Evolutionary conservation across 371 early-diverging fungal species (phyloP).

Genomic region (Syncephalastrum monosporum): DNA sequence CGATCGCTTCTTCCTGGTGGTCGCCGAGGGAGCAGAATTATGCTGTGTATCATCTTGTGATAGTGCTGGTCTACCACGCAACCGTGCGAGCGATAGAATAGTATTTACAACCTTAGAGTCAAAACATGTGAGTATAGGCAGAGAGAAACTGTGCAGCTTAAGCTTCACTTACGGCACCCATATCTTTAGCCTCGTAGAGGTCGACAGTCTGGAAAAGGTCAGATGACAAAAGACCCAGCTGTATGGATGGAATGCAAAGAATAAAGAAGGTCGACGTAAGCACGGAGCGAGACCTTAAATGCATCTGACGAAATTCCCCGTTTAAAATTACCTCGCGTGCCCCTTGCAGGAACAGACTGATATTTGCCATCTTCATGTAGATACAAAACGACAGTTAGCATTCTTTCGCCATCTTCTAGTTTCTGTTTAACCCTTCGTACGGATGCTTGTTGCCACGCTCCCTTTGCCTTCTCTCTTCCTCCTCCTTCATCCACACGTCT

Average conservation of each 20-base stretch:
- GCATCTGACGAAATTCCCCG: background rate
- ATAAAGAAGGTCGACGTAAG: no score
- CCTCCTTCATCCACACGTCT: background rate
- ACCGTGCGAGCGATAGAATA: constrained; percentile 20
- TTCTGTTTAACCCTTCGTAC: background rate
- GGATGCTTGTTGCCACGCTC: background rate
- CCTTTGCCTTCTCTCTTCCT: background rate
- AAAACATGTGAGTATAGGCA: no score
- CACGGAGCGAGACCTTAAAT: no score
- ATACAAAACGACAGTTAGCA: constrained; percentile 1
- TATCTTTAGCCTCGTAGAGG: constrained; percentile 84
- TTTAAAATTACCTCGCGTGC: constrained; percentile 45
- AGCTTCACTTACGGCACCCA: constrained; percentile 56
- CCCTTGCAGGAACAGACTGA: constrained; percentile 61
- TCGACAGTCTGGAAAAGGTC: constrained; percentile 91
- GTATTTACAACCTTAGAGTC: constrained; percentile 21
- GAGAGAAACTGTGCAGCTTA: no score
- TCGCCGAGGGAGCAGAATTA: no score
- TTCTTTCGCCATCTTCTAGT: constrained; percentile 4
- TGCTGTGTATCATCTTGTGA: no score
- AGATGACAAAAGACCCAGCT: constrained; percentile 67
- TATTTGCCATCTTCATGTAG: constrained; percentile 79
- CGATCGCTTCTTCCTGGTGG: constrained; percentile 1
- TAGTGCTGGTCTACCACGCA: background rate
- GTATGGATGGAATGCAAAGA: background rate